phyloP scores from a whole-genome alignment of 2,329 filamentous ascomycete species.

The Chalaropsis ovoidea region DNA sequence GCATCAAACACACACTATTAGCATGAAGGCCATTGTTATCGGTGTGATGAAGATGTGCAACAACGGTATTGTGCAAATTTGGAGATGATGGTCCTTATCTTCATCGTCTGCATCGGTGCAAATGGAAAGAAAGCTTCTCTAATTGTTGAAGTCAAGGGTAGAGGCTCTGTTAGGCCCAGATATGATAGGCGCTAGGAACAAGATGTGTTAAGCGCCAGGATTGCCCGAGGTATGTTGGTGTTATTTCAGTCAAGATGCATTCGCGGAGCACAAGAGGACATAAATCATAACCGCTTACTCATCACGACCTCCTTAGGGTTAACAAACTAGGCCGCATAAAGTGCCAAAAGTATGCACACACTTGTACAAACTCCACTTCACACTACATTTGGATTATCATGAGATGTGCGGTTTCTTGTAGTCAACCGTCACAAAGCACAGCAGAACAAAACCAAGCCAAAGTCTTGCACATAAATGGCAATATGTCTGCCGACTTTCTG shows the following conservation, averaged over 20 bases:
- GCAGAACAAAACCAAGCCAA: background rate
- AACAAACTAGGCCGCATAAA: too few relatives aligned
- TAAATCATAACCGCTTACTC: background rate
- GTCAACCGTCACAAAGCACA: too few relatives aligned
- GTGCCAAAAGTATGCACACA: background rate
- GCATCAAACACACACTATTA: background rate
- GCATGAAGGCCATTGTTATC: too few relatives aligned
- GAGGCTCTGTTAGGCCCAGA: too few relatives aligned
- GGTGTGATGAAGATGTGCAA: too few relatives aligned
- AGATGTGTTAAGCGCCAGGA: background rate
- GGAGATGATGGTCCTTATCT: too few relatives aligned
- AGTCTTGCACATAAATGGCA: constrained; percentile 4
- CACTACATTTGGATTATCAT: background rate
- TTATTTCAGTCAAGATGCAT: too few relatives aligned
- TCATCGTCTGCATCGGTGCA: too few relatives aligned
- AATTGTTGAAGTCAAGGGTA: too few relatives aligned
- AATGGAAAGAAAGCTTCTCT: too few relatives aligned
- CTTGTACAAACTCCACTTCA: background rate
- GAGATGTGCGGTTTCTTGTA: background rate
- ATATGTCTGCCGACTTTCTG: constrained; percentile 49
- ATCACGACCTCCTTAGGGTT: background rate
- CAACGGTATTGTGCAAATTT: too few relatives aligned
- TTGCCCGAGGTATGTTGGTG: background rate
- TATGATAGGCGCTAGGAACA: background rate
- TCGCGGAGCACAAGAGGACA: too few relatives aligned